Base-by-base conservation (phyloP, 495 filamentous ascomycete genomes). In the Jackrogersella multiformis region DNA sequence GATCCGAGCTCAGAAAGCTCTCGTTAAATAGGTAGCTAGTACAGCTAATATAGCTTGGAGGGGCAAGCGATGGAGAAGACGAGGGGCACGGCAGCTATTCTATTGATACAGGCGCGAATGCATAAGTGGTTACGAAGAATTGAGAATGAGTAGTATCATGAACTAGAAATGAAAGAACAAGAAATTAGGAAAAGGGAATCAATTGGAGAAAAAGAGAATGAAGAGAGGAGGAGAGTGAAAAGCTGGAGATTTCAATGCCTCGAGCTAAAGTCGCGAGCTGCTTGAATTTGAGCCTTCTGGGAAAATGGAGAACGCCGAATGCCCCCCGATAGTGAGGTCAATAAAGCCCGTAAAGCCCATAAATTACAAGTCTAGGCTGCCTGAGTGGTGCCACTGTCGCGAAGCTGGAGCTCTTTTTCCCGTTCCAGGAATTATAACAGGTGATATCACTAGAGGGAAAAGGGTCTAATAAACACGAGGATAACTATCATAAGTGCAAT, bases 221-320 rank as follows among this genome's bases (percentile, higher is more conserved):
- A 49, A 49, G 41, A 57, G 49, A 38, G 15, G 55, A 54, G 64
- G 61, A 61, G 60, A 64, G 36, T 61, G n/a, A n/a, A n/a, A n/a
- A n/a, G n/a, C 51, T 65, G 55, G 56, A 59, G 66, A 64, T 55
- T 16, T 1, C 34, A 45, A 24, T 38, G 30, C 18, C 38, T 12
- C 23, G 35, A 53, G 15, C 18, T 20, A 52, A 10, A 41, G 38
- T 64, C 66, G 54, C 54, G 55, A 61, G 35, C 61, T 34, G 42
- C 34, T 53, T 42, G 30, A n/a, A 28, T 56, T 61, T 58, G 52
- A 65, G 48, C 56, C 61, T 65, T 69, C 64, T 60, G 67, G 61
- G 56, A 39, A 57, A 70, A 65, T 70, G 67, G 67, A 70, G 61
- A 65, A 70, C 56, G 61, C 61, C 61, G 67, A 70, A 56, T 15